A percentile compares a stretch with the other conserved stretches of the same genome.
Evolutionary conservation across 257 asterid genomes (phyloP).

Genomic region (Marsdenia floribunda): DNA sequence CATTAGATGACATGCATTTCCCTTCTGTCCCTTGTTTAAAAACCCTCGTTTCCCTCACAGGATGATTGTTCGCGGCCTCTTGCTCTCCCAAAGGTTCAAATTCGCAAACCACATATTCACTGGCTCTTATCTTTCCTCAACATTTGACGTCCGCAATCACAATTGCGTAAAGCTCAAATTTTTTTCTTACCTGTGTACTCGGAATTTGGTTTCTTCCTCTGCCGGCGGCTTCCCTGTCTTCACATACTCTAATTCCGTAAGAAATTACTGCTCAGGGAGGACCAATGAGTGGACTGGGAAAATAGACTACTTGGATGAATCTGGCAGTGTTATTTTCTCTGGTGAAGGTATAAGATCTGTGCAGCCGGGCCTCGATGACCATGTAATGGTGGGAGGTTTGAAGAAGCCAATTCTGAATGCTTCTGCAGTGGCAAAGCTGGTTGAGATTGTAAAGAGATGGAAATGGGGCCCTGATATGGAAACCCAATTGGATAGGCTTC

Average conservation of each 20-base stretch:
- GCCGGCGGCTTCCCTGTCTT: constrained; percentile 14
- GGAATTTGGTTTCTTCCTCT: constrained; percentile 3
- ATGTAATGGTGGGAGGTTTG: constrained; percentile 78
- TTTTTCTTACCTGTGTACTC: constrained; percentile 16
- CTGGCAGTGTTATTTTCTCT: constrained; percentile 77
- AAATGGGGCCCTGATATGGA: constrained; percentile 98
- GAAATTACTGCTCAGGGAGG: constrained; percentile 52
- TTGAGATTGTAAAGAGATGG: constrained; percentile 92
- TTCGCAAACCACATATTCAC: constrained; percentile 19
- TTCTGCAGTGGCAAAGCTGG: constrained; percentile 83
- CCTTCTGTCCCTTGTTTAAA: not conserved
- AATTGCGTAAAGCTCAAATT: constrained; percentile 17
- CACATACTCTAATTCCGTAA: constrained; percentile 9
- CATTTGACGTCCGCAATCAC: constrained; percentile 6
- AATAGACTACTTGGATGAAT: constrained; percentile 75
- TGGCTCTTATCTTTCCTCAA: not conserved
- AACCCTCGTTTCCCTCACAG: not conserved
- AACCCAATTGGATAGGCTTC: constrained; percentile 71
- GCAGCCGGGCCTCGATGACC: constrained; percentile 84
- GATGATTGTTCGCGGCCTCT: constrained; percentile 36
- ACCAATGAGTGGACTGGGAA: constrained; percentile 69
- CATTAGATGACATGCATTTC: constrained; percentile 2
- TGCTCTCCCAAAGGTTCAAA: constrained; percentile 29
- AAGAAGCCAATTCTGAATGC: constrained; percentile 77
- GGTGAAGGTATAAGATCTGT: constrained; percentile 88